Evolutionary conservation across 2,329 filamentous ascomycete genomes (phyloP), one percentile per base, ranked within the genome.

Genomic region (Amauroascus niger): DNA sequence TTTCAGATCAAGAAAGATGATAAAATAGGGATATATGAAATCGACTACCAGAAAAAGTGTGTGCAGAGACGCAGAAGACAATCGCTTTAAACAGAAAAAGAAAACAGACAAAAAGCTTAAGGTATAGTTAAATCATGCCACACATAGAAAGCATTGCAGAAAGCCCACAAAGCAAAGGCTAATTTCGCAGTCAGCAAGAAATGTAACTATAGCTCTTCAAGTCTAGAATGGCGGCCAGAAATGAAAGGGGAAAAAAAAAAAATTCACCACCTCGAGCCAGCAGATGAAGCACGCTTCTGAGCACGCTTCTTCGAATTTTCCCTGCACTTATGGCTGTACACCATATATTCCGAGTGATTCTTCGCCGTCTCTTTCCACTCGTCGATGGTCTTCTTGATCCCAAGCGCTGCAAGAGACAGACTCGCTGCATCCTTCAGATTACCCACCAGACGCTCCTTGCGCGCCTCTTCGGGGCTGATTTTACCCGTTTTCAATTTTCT

Each of bases 361-460:
- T 83, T 77, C 55, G 80, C 79, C 68, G 81, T 80, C 64, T 84
- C 79, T 67, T 84, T 82, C 80, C 83, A 85, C 65, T 84, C 81
- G 4, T 74, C 75, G 62, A 81, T 76, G 13, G 82, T 82, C 49
- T 79, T 77, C 66, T 84, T 84, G 71, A 86, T 81, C 66, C 83
- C 82, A 52, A 85, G 71, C 22, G 80, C 81, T 28, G 82, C 81
- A 60, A 86, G 79, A 57, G 82, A 82, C 30, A 86, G 74, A 58
- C 79, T 81, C n/a, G 82, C 79, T 28, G 76, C 79, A 67, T 86
- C 82, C 64, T 81, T 77, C 40, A 84, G 67, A 68, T 79, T 79
- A 53, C 80, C 80, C 66, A 83, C 84, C 37, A 77, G 76, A 59
- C 81, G 81, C 62, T 77, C 76, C 66, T 79, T 82, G 57, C 77